phyloP scores from a whole-genome alignment of 345 rosid genomes.

The Hypericum androsaemum region DNA sequence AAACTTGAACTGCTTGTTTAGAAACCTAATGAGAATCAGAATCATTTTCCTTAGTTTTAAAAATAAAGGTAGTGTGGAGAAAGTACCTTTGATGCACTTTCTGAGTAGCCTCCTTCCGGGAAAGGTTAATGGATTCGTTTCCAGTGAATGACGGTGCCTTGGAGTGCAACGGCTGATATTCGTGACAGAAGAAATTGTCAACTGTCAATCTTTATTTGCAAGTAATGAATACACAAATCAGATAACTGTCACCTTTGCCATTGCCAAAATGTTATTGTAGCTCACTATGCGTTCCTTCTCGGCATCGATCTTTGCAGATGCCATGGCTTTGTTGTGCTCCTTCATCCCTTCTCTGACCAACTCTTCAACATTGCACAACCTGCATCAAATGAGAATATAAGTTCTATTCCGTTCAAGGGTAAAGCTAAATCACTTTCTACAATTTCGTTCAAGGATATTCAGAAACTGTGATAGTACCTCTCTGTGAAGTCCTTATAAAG shows the following conservation, averaged over 20 bases:
- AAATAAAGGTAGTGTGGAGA: no score
- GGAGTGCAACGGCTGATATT: conserved; percentile 67
- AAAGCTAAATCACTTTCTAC: no score
- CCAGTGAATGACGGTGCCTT: conserved; percentile 84
- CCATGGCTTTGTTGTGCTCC: conserved; percentile 92
- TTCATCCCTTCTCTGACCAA: conserved; percentile 87
- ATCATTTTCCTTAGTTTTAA: no score
- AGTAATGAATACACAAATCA: no score
- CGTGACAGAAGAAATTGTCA: conserved; percentile 11
- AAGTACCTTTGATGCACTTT: no score
- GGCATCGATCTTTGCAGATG: conserved; percentile 89
- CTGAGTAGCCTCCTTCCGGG: conserved; percentile 99
- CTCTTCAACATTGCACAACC: conserved; percentile 78
- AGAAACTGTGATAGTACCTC: conserved; percentile 32
- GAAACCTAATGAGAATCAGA: no score
- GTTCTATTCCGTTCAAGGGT: background rate
- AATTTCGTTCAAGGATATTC: background rate
- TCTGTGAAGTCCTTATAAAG: conserved; percentile 72
- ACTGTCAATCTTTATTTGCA: background rate
- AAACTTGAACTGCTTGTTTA: no score
- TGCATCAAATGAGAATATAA: no score
- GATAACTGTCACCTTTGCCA: conserved; percentile 66
- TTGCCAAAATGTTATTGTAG: conserved; percentile 87
- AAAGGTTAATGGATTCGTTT: conserved; percentile 71
- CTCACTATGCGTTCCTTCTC: conserved; percentile 73